Percentiles rank a stretch among this genome's conserved stretches.
Conservation (phyloP, 257 asterid genomes). For the Solanum raphanifolium region DNA sequence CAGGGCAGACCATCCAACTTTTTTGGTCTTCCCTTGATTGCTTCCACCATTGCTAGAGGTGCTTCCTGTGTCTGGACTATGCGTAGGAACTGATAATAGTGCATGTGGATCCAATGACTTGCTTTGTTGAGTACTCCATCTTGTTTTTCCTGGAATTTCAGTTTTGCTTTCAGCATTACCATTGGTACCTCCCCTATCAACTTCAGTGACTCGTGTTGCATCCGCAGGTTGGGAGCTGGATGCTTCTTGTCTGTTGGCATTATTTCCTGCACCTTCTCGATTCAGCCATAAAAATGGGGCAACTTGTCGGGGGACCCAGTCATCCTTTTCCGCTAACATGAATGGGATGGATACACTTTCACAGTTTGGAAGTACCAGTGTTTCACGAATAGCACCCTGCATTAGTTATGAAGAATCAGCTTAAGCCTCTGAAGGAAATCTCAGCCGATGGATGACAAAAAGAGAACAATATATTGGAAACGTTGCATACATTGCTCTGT, state of each 20-base stretch:
- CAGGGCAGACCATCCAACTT: background rate
- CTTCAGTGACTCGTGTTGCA: constrained; percentile 16
- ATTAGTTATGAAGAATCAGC: constrained; percentile 7
- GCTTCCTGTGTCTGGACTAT: background rate
- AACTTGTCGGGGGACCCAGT: constrained; percentile 69
- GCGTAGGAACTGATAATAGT: constrained; percentile 19
- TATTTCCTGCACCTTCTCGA: constrained; percentile 34
- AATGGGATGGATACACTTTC: constrained; percentile 60
- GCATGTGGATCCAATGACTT: constrained; percentile 20
- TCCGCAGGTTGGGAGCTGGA: constrained; percentile 29
- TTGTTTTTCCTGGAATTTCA: constrained; percentile 18
- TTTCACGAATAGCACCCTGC: constrained; percentile 81
- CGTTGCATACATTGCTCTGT: background rate
- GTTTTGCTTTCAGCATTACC: constrained; percentile 20
- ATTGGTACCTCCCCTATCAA: constrained; percentile 15
- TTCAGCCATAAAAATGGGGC: constrained; percentile 84
- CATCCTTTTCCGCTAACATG: constrained; percentile 88
- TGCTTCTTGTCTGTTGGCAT: constrained; percentile 25
- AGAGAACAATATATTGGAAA: background rate
- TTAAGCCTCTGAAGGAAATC: background rate
- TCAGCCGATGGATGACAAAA: background rate
- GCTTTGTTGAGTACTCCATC: constrained; percentile 1
- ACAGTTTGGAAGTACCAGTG: constrained; percentile 82
- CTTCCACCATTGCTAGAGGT: background rate
- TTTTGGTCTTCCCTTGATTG: background rate